phyloP scores from a whole-genome alignment of 371 early-diverging fungal species.

The Mucor lusitanicus region DNA sequence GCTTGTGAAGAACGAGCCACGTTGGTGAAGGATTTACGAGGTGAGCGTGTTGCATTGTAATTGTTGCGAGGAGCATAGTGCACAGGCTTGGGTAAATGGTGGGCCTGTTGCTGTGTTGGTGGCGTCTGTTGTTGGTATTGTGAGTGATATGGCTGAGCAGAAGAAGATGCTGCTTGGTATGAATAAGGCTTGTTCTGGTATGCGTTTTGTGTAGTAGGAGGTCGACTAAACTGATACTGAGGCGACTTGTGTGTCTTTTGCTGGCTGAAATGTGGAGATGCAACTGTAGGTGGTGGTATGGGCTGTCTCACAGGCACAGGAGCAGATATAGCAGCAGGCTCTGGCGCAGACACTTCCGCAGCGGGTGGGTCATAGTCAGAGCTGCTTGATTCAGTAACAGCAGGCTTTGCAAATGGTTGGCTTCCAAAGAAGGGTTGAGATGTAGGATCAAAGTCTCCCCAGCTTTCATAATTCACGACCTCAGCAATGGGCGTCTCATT shows the following conservation, averaged over 20 bases:
- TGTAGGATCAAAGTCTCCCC: constrained; percentile 1
- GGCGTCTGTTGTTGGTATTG: not conserved
- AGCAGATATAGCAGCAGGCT: not conserved
- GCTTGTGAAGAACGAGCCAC: not conserved
- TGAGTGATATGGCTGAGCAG: not conserved
- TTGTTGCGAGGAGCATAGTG: not conserved
- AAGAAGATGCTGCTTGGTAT: not conserved
- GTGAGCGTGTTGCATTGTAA: not conserved
- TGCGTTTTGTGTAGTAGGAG: not conserved
- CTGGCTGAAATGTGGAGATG: not conserved
- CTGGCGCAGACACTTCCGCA: not conserved
- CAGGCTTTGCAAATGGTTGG: not conserved
- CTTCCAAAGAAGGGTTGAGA: not conserved
- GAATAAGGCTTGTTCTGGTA: not conserved
- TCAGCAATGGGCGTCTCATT: not conserved
- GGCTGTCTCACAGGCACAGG: not conserved
- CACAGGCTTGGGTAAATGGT: not conserved
- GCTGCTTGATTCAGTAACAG: not conserved
- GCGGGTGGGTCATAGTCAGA: not conserved
- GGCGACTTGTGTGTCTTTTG: not conserved
- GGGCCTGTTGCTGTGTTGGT: not conserved
- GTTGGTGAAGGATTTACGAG: not conserved
- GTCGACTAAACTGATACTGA: not conserved
- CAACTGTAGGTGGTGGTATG: not conserved
- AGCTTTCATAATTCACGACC: not conserved